Percentiles rank a stretch among this genome's conserved stretches.
Evolutionary conservation across 805 yeast genomes (phyloP).

Genomic region (Komagataella populi): DNA sequence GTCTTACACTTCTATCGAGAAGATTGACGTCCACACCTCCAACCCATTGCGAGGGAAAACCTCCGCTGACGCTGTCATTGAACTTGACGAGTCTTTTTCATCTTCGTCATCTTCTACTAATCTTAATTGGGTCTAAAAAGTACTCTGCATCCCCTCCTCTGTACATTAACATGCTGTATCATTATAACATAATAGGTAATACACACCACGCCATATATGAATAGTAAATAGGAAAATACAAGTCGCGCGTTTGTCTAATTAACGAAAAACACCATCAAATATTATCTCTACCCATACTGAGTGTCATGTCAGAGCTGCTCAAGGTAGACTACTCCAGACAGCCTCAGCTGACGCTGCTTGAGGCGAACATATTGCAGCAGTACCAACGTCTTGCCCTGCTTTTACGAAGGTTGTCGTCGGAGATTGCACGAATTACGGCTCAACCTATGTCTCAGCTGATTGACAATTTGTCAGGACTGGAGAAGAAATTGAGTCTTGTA

Average conservation of each 20-base stretch:
- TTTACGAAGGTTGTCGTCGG: slow-evolving; percentile 18
- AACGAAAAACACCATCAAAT: not conserved
- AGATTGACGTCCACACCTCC: slow-evolving; percentile 14
- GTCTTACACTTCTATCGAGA: slow-evolving; percentile 37
- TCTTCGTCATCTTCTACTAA: not conserved
- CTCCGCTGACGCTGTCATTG: not conserved
- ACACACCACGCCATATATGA: not conserved
- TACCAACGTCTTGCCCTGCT: slow-evolving; percentile 23
- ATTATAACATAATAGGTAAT: not conserved
- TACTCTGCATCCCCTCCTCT: not conserved
- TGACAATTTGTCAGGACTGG: slow-evolving; percentile 24
- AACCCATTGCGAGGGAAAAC: slow-evolving; percentile 18
- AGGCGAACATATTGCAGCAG: slow-evolving; percentile 21
- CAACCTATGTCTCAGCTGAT: slow-evolving; percentile 19
- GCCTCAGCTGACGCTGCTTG: slow-evolving; percentile 7
- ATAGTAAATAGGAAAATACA: not conserved
- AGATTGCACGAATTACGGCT: slow-evolving; percentile 15
- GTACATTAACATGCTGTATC: not conserved
- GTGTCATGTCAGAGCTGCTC: not conserved
- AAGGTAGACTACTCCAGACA: not conserved
- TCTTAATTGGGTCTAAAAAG: not conserved
- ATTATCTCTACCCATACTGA: not conserved
- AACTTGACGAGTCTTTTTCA: not conserved
- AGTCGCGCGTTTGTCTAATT: not conserved
- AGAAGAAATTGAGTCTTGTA: slow-evolving; percentile 27